phyloP scores from a whole-genome alignment of 176 grass and related monocot genomes.

The Aegilops longissima region DNA sequence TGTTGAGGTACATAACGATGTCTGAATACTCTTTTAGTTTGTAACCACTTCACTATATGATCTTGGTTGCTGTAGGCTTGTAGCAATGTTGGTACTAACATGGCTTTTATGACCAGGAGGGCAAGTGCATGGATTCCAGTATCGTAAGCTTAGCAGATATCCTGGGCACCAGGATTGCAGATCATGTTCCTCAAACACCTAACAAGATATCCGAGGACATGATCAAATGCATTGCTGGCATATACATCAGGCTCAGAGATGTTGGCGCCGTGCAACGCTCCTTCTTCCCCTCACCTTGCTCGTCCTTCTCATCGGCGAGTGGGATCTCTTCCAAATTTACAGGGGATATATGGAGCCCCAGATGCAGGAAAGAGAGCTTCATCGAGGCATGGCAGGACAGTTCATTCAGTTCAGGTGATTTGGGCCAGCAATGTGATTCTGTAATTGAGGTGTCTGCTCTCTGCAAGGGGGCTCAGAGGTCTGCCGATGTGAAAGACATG shows the following conservation, averaged over 20 bases:
- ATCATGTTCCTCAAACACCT: constrained; percentile 90
- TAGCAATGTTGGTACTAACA: constrained; percentile 8
- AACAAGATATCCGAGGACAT: constrained; percentile 94
- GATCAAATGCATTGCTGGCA: constrained; percentile 75
- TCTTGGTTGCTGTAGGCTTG: not conserved
- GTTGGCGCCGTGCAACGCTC: constrained; percentile 24
- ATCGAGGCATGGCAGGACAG: constrained; percentile 49
- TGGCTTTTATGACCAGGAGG: constrained; percentile 48
- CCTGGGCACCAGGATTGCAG: constrained; percentile 80
- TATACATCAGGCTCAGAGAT: constrained; percentile 65
- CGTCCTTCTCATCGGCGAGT: constrained; percentile 85
- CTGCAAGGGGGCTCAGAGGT: constrained; percentile 56
- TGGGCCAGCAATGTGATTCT: constrained; percentile 64
- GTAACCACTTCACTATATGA: not conserved
- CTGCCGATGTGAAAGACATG: constrained; percentile 55
- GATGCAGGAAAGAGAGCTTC: constrained; percentile 65
- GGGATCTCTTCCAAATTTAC: constrained; percentile 63
- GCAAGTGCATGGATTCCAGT: constrained; percentile 37
- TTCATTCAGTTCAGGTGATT: constrained; percentile 39
- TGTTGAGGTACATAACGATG: constrained; percentile 50
- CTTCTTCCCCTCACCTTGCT: constrained; percentile 74
- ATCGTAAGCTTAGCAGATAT: constrained; percentile 86
- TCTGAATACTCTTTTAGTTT: not conserved
- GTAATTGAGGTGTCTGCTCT: constrained; percentile 76
- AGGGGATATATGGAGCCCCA: constrained; percentile 70